Evolutionary conservation across 495 filamentous ascomycete species (phyloP).

Genomic region (Geoglossum glabrum): DNA sequence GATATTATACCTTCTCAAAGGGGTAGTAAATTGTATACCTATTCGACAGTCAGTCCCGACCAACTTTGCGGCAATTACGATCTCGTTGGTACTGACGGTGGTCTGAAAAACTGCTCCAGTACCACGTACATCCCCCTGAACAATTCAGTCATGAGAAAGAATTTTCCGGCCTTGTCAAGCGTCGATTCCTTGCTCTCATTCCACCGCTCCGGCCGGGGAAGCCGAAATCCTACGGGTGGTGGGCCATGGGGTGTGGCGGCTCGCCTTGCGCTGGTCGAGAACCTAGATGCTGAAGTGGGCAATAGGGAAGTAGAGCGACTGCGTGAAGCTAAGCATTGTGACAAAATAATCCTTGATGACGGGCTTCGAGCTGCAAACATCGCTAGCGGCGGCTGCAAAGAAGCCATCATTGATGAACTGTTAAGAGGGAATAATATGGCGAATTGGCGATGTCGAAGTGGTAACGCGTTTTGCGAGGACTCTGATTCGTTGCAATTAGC

Average conservation of each 20-base stretch:
- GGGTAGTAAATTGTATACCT: slow-evolving; percentile 98
- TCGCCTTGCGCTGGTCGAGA: slow-evolving; percentile 34
- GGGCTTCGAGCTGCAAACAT: slow-evolving; percentile 29
- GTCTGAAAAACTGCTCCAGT: slow-evolving; percentile 93
- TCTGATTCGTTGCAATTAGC: not conserved
- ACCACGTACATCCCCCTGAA: slow-evolving; percentile 93
- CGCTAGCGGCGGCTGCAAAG: slow-evolving; percentile 29
- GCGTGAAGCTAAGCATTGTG: not conserved
- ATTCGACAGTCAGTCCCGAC: not conserved
- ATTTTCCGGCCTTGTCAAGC: slow-evolving; percentile 67
- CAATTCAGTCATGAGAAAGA: slow-evolving; percentile 91
- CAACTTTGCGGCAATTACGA: not conserved
- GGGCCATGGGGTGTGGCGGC: slow-evolving; percentile 56
- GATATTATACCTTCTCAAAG: slow-evolving; percentile 59
- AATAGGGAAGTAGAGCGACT: slow-evolving; percentile 12
- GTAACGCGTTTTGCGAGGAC: not conserved
- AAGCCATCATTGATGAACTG: slow-evolving; percentile 25
- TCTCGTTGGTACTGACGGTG: slow-evolving; percentile 49
- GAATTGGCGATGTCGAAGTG: not conserved
- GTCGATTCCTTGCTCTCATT: slow-evolving; percentile 48
- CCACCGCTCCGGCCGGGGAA: slow-evolving; percentile 45
- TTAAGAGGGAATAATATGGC: not conserved
- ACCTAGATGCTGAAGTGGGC: slow-evolving; percentile 14
- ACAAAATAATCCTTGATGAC: slow-evolving; percentile 12
- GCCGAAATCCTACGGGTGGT: slow-evolving; percentile 57